A percentile compares a stretch with the other conserved stretches of the same genome.
phyloP scores from a whole-genome alignment of 768 basidiomycete genomes.

The Lentinula sp. region DNA sequence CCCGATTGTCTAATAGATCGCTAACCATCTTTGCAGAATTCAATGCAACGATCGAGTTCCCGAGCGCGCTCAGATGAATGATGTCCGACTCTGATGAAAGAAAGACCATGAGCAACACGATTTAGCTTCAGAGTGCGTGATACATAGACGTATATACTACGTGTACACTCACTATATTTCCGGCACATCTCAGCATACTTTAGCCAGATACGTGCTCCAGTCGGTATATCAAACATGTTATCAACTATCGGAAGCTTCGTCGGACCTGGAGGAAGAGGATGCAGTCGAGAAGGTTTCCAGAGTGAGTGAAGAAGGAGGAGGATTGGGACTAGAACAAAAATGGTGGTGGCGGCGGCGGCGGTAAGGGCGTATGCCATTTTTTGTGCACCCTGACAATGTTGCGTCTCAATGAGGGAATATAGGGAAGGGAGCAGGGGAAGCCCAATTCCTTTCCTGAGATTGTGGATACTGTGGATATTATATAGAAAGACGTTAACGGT shows the following conservation, averaged over 20 bases:
- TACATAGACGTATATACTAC: neutral
- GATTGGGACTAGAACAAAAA: neutral
- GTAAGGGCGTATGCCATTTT: too few species aligned
- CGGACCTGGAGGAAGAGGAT: constrained; percentile 11
- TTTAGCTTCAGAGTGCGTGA: neutral
- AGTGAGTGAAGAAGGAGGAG: neutral
- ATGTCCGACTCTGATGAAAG: constrained; percentile 16
- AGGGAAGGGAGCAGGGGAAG: too few species aligned
- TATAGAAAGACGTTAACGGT: too few species aligned
- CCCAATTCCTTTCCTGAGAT: too few species aligned
- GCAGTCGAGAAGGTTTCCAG: neutral
- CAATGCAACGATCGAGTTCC: constrained; percentile 23
- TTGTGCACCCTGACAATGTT: too few species aligned
- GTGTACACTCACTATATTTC: constrained; percentile 9
- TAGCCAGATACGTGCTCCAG: constrained; percentile 11
- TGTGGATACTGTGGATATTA: too few species aligned
- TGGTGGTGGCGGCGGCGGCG: neutral
- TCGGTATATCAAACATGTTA: constrained; percentile 14
- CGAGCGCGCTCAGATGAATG: constrained; percentile 18
- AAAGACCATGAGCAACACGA: too few species aligned
- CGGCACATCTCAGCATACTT: constrained; percentile 14
- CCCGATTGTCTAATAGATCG: constrained; percentile 28
- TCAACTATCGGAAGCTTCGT: constrained; percentile 10
- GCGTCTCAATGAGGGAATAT: too few species aligned
- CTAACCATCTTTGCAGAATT: constrained; percentile 25